Percentiles rank a stretch among this genome's conserved stretches.
phyloP scores from a whole-genome alignment of 2,329 filamentous ascomycete genomes.

The Venturia asperata region DNA sequence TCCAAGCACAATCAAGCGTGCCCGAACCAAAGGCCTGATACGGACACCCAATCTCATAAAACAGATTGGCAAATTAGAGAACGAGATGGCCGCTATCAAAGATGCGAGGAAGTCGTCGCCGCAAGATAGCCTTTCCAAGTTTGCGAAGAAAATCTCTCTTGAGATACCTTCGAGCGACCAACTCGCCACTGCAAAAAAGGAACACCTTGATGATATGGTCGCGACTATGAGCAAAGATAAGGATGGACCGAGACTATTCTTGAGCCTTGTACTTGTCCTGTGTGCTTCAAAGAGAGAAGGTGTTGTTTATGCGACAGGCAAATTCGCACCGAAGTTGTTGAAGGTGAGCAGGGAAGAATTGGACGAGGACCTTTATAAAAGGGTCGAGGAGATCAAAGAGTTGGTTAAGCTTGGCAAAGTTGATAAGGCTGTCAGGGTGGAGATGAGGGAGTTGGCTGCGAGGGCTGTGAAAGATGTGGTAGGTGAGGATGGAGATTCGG shows the following conservation, averaged over 20 bases:
- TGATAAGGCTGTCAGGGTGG: constrained; percentile 28
- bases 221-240: constrained; percentile 31
- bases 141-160: constrained; percentile 29
- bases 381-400: constrained; percentile 34
- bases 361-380: constrained; percentile 25
- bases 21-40: constrained; percentile 28
- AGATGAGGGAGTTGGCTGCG: constrained; percentile 28
- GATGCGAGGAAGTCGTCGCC: constrained; percentile 12
- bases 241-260: constrained; percentile 33
- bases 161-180: constrained; percentile 16
- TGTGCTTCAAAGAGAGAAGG: constrained; percentile 28
- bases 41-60: constrained; percentile 30
- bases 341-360: constrained; percentile 30
- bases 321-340: constrained; percentile 35
- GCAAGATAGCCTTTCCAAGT: constrained; percentile 23
- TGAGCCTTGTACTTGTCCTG: constrained; percentile 31
- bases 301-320: constrained; percentile 36
- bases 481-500: neutral
- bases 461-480: neutral
- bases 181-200: constrained; percentile 25
- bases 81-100: constrained; percentile 22
- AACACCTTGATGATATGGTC: constrained; percentile 29
- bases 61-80: constrained; percentile 28
- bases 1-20: constrained; percentile 29
- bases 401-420: constrained; percentile 30